Evolutionary conservation across 2,329 filamentous ascomycete genomes (phyloP).

Genomic region (Trichoderma atrobrunneum): DNA sequence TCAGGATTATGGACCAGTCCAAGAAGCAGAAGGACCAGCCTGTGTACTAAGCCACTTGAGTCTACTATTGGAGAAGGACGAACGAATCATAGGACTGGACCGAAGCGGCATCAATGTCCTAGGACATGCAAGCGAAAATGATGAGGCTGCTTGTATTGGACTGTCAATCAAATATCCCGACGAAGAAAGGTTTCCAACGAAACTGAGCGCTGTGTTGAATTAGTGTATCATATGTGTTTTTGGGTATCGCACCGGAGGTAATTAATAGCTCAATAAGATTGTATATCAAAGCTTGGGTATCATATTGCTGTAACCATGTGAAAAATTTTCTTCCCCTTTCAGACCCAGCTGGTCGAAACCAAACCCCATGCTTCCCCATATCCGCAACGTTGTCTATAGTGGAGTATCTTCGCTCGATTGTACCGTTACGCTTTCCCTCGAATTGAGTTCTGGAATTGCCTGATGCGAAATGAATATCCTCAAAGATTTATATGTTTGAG

Average conservation of each 20-base stretch:
- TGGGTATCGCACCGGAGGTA: background rate
- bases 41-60: background rate
- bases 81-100: background rate
- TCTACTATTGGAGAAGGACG: background rate
- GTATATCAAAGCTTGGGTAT: constrained; percentile 16
- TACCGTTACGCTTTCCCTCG: constrained; percentile 44
- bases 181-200: background rate
- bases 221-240: constrained; percentile 16
- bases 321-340: background rate
- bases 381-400: background rate
- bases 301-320: constrained; percentile 4
- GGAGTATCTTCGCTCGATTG: constrained; percentile 43
- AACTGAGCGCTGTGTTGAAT: constrained; percentile 5
- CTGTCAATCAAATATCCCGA: background rate
- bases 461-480: constrained; percentile 57
- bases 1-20: constrained; percentile 59
- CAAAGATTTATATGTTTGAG: constrained; percentile 52
- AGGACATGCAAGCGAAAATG: background rate
- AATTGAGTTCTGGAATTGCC: constrained; percentile 55
- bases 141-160: background rate
- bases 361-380: background rate
- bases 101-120: background rate
- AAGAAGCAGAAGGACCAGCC: constrained; percentile 37
- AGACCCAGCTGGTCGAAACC: background rate
- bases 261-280: constrained; percentile 7